phyloP scores from a whole-genome alignment of 1,284 basidiomycete species.

The Farysia itapuensis region DNA sequence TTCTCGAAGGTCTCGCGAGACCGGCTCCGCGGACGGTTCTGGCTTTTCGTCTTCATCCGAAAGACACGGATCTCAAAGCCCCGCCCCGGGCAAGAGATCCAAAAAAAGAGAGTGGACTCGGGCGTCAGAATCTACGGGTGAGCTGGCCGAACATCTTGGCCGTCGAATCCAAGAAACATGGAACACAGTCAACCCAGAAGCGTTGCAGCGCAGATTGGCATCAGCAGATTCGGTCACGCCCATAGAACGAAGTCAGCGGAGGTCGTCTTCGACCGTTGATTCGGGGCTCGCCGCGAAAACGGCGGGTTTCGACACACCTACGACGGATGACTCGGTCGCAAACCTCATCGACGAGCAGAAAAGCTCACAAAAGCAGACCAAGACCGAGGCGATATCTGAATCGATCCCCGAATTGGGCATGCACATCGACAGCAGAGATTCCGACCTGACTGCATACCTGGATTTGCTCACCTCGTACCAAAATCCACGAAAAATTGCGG shows the following conservation, averaged over 20 bases:
- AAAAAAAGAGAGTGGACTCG: conserved; percentile 21
- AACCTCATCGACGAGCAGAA: background rate
- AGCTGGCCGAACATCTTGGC: conserved; percentile 27
- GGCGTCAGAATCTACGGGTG: conserved; percentile 30
- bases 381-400: background rate
- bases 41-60: conserved; percentile 3
- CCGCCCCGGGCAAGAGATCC: conserved; percentile 4
- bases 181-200: conserved; percentile 12
- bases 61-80: background rate
- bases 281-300: background rate
- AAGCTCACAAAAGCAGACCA: background rate
- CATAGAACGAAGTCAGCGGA: background rate
- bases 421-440: too few species aligned
- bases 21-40: background rate
- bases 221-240: conserved; percentile 5
- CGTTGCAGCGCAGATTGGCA: conserved; percentile 8
- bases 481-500: conserved; percentile 28
- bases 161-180: conserved; percentile 27
- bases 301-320: conserved; percentile 8
- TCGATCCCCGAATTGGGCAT: background rate
- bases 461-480: conserved; percentile 31
- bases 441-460: conserved; percentile 29
- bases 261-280: background rate
- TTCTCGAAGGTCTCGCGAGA: conserved; percentile 8
- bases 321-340: conserved; percentile 11